Evolutionary conservation across 75 land plant species (phyloP).

Genomic region (Pinus taeda): DNA sequence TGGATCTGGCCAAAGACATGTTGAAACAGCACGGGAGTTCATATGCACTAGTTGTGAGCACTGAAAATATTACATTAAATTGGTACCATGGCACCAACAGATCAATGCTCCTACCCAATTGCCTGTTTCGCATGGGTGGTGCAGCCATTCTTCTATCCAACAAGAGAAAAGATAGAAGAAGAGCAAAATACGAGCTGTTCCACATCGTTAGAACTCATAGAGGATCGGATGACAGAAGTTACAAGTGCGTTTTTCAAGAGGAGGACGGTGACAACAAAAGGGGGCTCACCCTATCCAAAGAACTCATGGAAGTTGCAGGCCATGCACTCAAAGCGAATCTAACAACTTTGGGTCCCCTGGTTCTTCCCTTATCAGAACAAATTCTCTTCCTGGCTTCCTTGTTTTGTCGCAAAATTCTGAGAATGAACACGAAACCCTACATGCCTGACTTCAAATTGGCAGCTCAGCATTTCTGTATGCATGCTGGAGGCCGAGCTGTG

Average conservation of each 20-base stretch:
- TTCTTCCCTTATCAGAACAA: too few species aligned
- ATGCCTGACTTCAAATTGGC: too few species aligned
- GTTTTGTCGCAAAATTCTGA: too few species aligned
- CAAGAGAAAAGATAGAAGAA: conserved; percentile 49
- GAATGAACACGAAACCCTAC: too few species aligned
- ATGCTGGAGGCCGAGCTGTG: too few species aligned
- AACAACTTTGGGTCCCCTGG: conserved; percentile 10
- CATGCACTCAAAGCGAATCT: conserved; percentile 67
- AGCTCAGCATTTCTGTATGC: too few species aligned
- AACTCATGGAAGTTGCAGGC: conserved; percentile 64
- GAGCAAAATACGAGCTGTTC: conserved; percentile 70
- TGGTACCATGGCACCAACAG: conserved; percentile 62
- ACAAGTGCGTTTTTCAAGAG: conserved; percentile 62
- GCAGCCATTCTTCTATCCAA: conserved; percentile 80
- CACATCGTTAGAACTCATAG: conserved; percentile 89
- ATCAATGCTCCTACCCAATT: conserved; percentile 72
- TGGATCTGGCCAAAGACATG: conserved; percentile 62
- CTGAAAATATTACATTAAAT: conserved; percentile 45
- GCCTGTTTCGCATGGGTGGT: conserved; percentile 79
- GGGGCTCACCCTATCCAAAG: conserved; percentile 71
- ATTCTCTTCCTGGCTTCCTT: too few species aligned
- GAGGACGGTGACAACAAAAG: conserved; percentile 61
- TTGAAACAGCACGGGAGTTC: conserved; percentile 29
- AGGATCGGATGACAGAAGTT: conserved; percentile 67
- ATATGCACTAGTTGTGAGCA: conserved; percentile 69